Evolutionary conservation across 192 early-diverging fungal genomes (phyloP), one percentile per base, ranked within the genome.

Genomic region (Mortierella claussenii): DNA sequence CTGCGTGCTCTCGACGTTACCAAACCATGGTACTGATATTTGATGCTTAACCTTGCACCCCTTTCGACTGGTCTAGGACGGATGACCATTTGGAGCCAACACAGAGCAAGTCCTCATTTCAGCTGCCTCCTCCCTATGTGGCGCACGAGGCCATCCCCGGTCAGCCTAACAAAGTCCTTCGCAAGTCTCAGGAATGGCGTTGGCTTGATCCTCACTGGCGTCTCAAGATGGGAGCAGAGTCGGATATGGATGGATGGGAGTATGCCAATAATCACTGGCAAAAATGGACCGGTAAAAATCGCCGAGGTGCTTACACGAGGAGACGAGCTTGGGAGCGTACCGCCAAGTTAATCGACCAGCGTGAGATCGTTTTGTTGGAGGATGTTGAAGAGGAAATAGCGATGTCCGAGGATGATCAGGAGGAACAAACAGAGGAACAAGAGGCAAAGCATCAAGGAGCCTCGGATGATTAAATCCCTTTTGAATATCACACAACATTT

Each of bases 201-300:
- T 87, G 86, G 86, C 71, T 65, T 6, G 83, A 87, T 34, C 45
- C 64, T 3, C 79, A 83, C 45, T 87, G 86, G 86, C 81, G 82
- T 58, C 73, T 87, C 0, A 84, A 87, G 53, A 68, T 80, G 40
- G 80, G 70, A 2, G 23, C 47, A 0, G 56, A 55, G 34, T 50
- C 42, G 2, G 86, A 87, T 53, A 65, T 69, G 10, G 84, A 87
- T 40, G 86, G 86, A 6, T 87, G 86, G 86, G 79, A 85, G 59
- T 87, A 85, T 44, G 70, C 78, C 30, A 85, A 87, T 50, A 87
- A 87, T 52, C 73, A 79, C 11, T 87, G 86, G 86, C 70, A 87
- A 56, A 71, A 79, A 28, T 70, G 71, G 42, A 67, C 65, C 26
- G 69, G 69, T 24, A 82, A 81, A 32, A 65, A 78, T 40, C 79